Conservation (phyloP, 768 basidiomycete species). For the Leccinum pellstonianum region DNA sequence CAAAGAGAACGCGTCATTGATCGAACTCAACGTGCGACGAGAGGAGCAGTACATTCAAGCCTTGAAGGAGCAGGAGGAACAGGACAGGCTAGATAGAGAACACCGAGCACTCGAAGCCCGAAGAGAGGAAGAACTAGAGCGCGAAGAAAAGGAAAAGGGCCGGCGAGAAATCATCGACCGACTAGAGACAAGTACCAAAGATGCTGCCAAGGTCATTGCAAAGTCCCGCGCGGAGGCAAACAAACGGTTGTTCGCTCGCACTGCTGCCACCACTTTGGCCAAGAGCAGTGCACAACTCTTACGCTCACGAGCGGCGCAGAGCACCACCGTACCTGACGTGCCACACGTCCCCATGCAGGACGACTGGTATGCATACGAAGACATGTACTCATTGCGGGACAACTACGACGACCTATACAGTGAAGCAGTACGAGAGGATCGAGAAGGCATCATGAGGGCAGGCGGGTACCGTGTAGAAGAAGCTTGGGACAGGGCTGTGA, state of each 20-base stretch:
- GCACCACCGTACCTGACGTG: conserved; percentile 67
- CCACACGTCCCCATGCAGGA: conserved; percentile 81
- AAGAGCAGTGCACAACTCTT: conserved; percentile 49
- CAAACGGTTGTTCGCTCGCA: conserved; percentile 59
- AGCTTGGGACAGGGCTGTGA: conserved; percentile 81
- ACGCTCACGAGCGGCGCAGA: conserved; percentile 64
- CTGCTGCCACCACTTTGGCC: conserved; percentile 40
- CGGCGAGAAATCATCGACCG: conserved; percentile 76
- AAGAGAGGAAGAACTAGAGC: conserved; percentile 71
- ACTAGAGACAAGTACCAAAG: conserved; percentile 73
- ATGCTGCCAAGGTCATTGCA: conserved; percentile 68
- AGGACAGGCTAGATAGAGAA: conserved; percentile 71
- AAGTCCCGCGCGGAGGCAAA: conserved; percentile 63
- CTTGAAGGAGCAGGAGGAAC: conserved; percentile 77
- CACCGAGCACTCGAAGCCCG: conserved; percentile 63
- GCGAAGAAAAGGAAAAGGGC: conserved; percentile 71
- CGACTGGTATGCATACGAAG: conserved; percentile 72
- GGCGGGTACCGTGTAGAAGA: conserved; percentile 82
- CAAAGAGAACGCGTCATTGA: conserved; percentile 76
- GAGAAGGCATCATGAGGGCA: conserved; percentile 76
- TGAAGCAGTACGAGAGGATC: conserved; percentile 72
- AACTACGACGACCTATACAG: conserved; percentile 73
- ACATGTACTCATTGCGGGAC: conserved; percentile 54
- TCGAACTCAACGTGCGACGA: conserved; percentile 79
- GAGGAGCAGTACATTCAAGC: conserved; percentile 74